These are phyloP conservation scores for Emericellopsis atlantica DNA, from an alignment of 2,329 filamentous ascomycete species.

Conservation along the genomic window DNA sequence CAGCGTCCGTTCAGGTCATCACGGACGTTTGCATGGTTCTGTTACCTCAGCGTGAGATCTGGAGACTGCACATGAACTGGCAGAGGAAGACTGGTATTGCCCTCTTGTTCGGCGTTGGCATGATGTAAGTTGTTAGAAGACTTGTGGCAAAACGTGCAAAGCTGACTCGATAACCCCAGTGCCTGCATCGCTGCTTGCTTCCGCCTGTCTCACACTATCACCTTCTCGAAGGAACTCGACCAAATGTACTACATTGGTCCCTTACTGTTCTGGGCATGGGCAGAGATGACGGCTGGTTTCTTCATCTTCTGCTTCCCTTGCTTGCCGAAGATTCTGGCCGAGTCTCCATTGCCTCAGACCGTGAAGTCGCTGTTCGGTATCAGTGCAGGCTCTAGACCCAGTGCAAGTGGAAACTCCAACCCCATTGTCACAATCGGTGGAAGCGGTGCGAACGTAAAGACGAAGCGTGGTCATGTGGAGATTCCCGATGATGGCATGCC, in stretches of 20 bases:
- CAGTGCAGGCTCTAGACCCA: background rate
- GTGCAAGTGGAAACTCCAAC: background rate
- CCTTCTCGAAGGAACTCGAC: conserved; percentile 14
- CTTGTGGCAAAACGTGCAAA: background rate
- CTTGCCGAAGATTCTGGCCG: conserved; percentile 20
- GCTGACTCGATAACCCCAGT: conserved; percentile 8
- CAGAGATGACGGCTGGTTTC: conserved; percentile 31
- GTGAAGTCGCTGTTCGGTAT: background rate
- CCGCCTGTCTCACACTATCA: conserved; percentile 19
- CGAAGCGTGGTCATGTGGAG: background rate
- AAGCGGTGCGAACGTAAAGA: background rate
- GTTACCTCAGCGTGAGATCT: conserved; percentile 17
- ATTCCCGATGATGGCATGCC: too few relatives aligned
- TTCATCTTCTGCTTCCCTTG: conserved; percentile 25
- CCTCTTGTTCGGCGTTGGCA: conserved; percentile 16
- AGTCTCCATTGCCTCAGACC: background rate
- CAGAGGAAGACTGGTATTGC: conserved; percentile 16
- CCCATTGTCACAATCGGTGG: background rate
- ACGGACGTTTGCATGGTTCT: conserved; percentile 15
- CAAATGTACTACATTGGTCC: conserved; percentile 22
- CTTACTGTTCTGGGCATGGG: conserved; percentile 27
- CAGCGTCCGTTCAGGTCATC: conserved; percentile 15
- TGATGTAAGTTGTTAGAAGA: conserved; percentile 10
- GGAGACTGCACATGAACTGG: conserved; percentile 15
- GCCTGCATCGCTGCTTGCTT: conserved; percentile 25